Evolutionary conservation across 345 rosid genomes (phyloP), one percentile per base, ranked within the genome.

Genomic region (Passiflora organensis): DNA sequence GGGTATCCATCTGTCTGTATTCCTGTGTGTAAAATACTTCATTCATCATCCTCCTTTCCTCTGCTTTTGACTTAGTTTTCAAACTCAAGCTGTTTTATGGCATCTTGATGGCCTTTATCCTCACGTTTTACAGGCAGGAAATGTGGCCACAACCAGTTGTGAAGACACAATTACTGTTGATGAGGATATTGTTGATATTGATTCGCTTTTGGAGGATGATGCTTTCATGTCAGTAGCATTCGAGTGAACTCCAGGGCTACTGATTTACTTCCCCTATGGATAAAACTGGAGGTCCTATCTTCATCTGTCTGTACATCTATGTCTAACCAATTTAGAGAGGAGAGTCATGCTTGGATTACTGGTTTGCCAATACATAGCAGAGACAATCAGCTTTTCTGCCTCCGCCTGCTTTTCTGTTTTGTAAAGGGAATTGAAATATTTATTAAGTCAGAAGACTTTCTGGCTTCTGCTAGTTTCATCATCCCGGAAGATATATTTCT

Each of bases 121-220:
- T 18, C 1, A 20, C 38, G 20, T 54, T 46, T 24, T 20, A 32
- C 76, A 82, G 88, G 72, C 44, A 38, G 22, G 56, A 45, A 59
- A 68, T 25, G 69, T 75, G 82, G 74, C 65, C 39, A 15, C 61
- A 65, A 73, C 59, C 71, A 64, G 58, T 25, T 49, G 65, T 0
- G 72, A 73, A 51, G 89, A 71, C 58, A 45, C 19, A 20, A 62
- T 19, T 15, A 71, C 68, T 28, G 76, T 28, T 21, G 80, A 72
- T 24, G 82, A 77, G 21, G 87, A 80, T 18, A 49, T 74, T 18
- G 11, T 78, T 43, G 89, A 78, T 63, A 70, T 89, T 4, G 82
- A 89, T 11, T 75, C 91, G 43, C 70, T 85, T 65, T 68, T 89
- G 75, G 77, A 86, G 43, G 89, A 89, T 17, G 89, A 83, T 24